Base-by-base conservation (phyloP, 768 basidiomycete genomes). In the Lanmaoa pseudosensibilis region DNA sequence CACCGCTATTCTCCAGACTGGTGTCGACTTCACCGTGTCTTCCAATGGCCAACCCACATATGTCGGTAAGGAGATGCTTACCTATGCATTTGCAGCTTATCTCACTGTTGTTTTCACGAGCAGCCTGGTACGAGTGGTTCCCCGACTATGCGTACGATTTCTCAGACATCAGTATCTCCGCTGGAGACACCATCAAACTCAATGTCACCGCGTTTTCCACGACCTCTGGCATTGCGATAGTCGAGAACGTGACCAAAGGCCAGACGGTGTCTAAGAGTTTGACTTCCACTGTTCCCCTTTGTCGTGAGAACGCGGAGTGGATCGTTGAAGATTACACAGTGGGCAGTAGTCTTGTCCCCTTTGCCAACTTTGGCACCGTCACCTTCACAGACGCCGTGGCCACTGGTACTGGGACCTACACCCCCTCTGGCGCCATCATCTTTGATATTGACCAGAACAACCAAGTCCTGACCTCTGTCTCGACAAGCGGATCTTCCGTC, bases 121-220 rank as follows among this genome's bases (percentile, higher is more conserved):
- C n/a, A 58, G 57, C 51, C 13, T 61, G 47, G 51, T 56, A 53
- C 39, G 58, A 61, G 21, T 60, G 50, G 58, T 44, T 36, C 13
- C 58, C 58, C n/a, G 45, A 6, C 7, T 0, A 2, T 34, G 4
- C 46, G 11, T 9, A 11, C 32, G 25, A 30, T 16, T 59, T 54
- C 10, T 30, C 43, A 21, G 38, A 16, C 30, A 19, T 55, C 21
- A 15, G 12, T 0, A 46, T 62, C 38, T 58, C 46, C 27, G 25
- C 52, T 32, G 61, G 61, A 23, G 46, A 62, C 9, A 13, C 33
- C 19, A 38, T 62, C 25, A 48, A 10, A 32, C 33, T 58, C 19
- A 46, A 1, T n/a, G 18, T 57, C 15, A 27, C 3, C 2, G 27
- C 54, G 0, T 44, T 8, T 3, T 25, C 19, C 27, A 1, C 19